Base-by-base conservation (phyloP, 1,284 basidiomycete genomes). In the Amylostereum areolatum region DNA sequence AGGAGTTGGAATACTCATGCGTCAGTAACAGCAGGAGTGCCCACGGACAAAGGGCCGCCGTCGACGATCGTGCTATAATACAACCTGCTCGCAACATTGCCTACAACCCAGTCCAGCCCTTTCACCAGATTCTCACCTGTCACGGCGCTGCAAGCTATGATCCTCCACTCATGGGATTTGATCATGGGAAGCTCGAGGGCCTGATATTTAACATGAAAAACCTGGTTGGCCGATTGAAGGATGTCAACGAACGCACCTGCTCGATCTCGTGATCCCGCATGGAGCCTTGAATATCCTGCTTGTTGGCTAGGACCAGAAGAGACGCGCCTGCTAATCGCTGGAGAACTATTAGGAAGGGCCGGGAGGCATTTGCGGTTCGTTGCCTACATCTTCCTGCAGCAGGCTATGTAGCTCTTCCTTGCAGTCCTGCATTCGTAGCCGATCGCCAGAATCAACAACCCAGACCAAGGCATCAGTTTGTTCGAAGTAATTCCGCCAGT, bases 401-500 rank as follows among this genome's bases (percentile, higher is more conserved):
- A 99, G 75, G 52, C 77, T 83, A 58, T 89, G 84, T 29, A 99
- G 76, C 68, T 99, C 97, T 42, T 82, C 74, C 60, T 80, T 85
- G 66, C 95, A 97, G 65, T 99, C 96, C 39, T 74, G 68, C 75
- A 98, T 89, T 50, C 97, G 80, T 67, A 92, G 78, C 32, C 87
- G 77, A 69, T 99, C 97, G 39, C 88, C 83, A 1, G 92, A 95
- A 71, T 99, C 97, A 33, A 99, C 95, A 12, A 99, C 97, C 97
- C 97, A 99, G 32, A 99, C 92, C 43, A 99, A 77, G 3, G 91
- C 96, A 69, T 99, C 97, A 4, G 97, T 99, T 67, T 94, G 89
- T 67, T 99, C 97, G 61, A 99, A 99, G 70, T 99, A 99, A 68
- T 99, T 99, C 32, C 93, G 77, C 97, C 97, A 99, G 66, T 99